Evolutionary conservation across 2,329 filamentous ascomycete species (phyloP), one percentile per base, ranked within the genome.

Genomic region (Penicillium sp.): DNA sequence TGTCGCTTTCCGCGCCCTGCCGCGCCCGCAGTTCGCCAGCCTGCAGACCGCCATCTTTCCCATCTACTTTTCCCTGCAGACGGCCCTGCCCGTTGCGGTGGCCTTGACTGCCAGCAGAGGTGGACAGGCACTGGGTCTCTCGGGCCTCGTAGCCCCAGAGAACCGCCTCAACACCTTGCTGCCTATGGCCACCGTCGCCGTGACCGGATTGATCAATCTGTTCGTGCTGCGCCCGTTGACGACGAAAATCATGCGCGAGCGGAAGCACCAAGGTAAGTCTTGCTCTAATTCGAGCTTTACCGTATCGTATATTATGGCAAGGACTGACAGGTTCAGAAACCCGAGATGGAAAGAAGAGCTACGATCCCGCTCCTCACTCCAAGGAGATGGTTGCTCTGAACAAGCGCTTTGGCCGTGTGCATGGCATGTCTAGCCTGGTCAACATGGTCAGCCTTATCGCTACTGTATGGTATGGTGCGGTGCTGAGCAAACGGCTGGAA

Each of bases 31-130:
- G 68, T 97, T 99, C 76, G 84, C 87, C 24, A 79, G 84, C 16
- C 81, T 96, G 28, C 92, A 96, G 73, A 81, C 84, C 59, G 83
- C 83, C 57, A 83, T 92, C 47, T 96, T 96, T 76, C 73, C 73
- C 8, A 80, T 90, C 63, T 99, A 95, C 79, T 97, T 97, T 71
- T 79, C 83, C 41, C 76, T 97, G 51, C 92, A 97, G 75, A 86
- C 90, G 4, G 79, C 81, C 5, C 76, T 92, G 1, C 90, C 94
- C 0, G 71, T 87, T 14, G 66, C 89, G 20, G 77, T 96, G 16
- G 86, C 88, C 18, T 68, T 95, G 49, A 96, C 92, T 4, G 92
- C 90, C 67, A 91, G 91, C 5, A 85, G 82, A n/a, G 80, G 56
- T 18, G 64, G 58, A 7, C 54, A 67, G 38, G 33, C 60, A 2